These are phyloP conservation scores for Neonectria punicea DNA, from an alignment of 2,329 filamentous ascomycete genomes.

Conservation along the genomic window DNA sequence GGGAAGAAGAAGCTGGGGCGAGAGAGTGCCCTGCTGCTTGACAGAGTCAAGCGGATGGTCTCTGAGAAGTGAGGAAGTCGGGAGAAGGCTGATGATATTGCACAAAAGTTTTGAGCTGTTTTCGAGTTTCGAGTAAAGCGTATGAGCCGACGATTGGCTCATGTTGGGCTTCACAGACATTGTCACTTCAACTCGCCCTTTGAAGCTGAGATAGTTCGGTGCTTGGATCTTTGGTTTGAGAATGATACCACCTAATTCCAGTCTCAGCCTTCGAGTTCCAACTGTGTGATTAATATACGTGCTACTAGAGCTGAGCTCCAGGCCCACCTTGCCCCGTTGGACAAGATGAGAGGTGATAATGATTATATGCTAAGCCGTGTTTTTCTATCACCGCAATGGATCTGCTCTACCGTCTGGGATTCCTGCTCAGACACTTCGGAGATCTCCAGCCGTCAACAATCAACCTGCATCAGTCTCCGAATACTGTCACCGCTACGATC, in stretches of 20 bases:
- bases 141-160: neutral
- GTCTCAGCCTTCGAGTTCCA: neutral
- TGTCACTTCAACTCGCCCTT: neutral
- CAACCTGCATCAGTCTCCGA: neutral
- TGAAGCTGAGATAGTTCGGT: neutral
- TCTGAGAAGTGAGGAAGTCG: slow-evolving; percentile 43
- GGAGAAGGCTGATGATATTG: neutral
- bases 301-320: neutral
- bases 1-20: slow-evolving; percentile 84
- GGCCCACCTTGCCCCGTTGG: neutral
- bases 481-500: neutral
- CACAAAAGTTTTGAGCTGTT: neutral
- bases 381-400: neutral
- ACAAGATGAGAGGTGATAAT: neutral
- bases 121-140: neutral
- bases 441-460: neutral
- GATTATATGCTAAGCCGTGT: neutral
- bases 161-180: neutral
- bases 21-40: slow-evolving; percentile 81
- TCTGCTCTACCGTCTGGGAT: neutral
- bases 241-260: slow-evolving; percentile 10
- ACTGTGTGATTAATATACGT: neutral
- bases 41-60: slow-evolving; percentile 81
- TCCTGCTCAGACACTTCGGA: neutral
- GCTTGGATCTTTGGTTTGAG: slow-evolving; percentile 2